Evolutionary conservation across 2,329 filamentous ascomycete species (phyloP), one percentile per base, ranked within the genome.

Genomic region (Juglanconis juglandina): DNA sequence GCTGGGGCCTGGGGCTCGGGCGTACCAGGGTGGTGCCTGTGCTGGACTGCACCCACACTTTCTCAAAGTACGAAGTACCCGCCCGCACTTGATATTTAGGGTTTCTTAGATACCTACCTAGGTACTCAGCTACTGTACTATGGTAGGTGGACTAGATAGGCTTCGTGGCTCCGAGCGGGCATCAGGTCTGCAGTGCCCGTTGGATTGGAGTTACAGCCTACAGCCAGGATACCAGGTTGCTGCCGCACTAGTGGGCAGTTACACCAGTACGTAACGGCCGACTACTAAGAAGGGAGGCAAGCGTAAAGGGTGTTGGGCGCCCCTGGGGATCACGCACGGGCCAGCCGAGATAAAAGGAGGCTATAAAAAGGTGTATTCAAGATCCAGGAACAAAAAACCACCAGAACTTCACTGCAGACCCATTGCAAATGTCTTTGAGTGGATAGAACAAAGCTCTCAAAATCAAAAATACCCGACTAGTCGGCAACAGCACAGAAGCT

Each of bases 131-230:
- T 57, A 46, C 55, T 57, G 37, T 24, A 24, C 24, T 24, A 24
- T 24, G 24, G 24, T 24, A 24, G 24, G 24, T 24, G 24, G 1
- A 24, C 24, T 24, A 24, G 24, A 24, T 24, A 24, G 24, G 24
- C 24, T 24, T 24, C 24, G 24, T 24, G 24, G 24, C 24, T 24
- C 24, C 24, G 24, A 24, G 24, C 24, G 24, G 24, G 24, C 24
- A 24, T 24, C 24, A 24, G 24, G 24, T 24, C 24, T 24, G 24
- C 24, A 24, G 17, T 17, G 44, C 42, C 56, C 48, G 56, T 58
- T 58, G 56, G 46, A 58, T 9, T 32, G 17, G 48, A 37, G 49
- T 51, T 47, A 17, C 56, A 58, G 56, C 48, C 39, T 56, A 56
- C 44, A 48, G 49, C 49, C 39, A 49, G 52, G 56, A 47, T 58